Evolutionary conservation across 1,284 basidiomycete genomes (phyloP), one percentile per base, ranked within the genome.

Genomic region (Sphagnurus paluster): DNA sequence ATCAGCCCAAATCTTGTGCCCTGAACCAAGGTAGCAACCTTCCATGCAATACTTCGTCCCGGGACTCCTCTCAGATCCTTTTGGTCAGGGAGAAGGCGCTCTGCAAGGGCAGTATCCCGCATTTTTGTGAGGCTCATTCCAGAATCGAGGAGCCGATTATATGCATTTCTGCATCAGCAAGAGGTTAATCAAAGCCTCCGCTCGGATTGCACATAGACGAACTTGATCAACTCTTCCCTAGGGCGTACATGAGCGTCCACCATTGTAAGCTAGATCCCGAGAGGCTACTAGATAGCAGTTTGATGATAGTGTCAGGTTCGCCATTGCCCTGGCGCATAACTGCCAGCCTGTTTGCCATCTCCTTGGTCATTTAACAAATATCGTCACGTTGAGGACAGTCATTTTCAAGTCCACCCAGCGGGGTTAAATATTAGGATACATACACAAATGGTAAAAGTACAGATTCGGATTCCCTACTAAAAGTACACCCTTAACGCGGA

Each of bases 31-130:
- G 32, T 39, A 43, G 53, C 56, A 56, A 84, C 87, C 82, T 90
- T 91, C 87, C 88, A 91, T 40, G 79, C 82, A 48, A 91, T 65
- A 62, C 87, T 89, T 56, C 87, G 73, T 14, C 87, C 87, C 46
- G 75, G 65, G 10, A 85, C 68, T 32, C 75, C 77, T 26, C 74
- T 63, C 7, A 58, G 60, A 40, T 67, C 69, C 30, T 69, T 64
- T 2, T 61, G 55, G 16, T 66, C 56, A 40, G 67, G 62, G 51
- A 85, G 76, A 17, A 90, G 62, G 14, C 78, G 75, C 52, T 83
- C 82, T 42, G 77, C 72, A 14, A 85, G 67, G 8, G 81, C 77
- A 16, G 75, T 73, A 62, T 90, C 83, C 59, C 77, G 80, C 49
- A 88, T 66, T 62, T 81, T 87, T 30, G 79, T 75, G 20, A 84